Evolutionary conservation across 2,329 filamentous ascomycete species (phyloP), one percentile per base, ranked within the genome.

Genomic region (Trichoderma afroharzianum): DNA sequence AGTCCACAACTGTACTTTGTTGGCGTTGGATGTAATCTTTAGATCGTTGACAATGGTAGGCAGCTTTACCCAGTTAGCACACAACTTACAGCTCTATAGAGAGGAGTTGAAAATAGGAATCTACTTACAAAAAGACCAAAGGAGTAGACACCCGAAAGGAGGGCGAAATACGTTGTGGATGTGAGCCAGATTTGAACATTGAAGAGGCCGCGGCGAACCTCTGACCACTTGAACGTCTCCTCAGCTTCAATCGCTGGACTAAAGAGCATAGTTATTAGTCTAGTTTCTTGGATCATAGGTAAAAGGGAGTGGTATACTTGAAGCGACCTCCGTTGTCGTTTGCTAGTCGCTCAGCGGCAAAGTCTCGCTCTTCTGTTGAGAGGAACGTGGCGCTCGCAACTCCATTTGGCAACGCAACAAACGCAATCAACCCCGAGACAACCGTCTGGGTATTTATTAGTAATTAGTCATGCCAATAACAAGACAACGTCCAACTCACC

Each of bases 1-100:
- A 1, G 87, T 88, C 88, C 88, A 90, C 7, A 91, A 82, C 74
- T 91, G 89, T 1, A 87, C 85, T 74, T 88, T 79, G 76, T 90
- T 88, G 12, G 87, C 81, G 30, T 86, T 85, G 71, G 84, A 83
- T 1, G 86, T 86, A 61, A 87, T 86, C 3, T 83, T 80, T 18
- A 89, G 79, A n/a, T 84, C 85, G 72, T 86, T 82, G 76, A 92
- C 88, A 73, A 92, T 92, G 0, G 89, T 91, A 0, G 90, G 90
- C 0, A 92, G 81, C 86, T 88, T 43, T 18, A 26, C 8, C 63
- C 24, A 63, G 39, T 69, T 28, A 69, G 57, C 39, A 24, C 26
- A 55, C 57, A 26, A 6, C 14, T 9, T 36, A 6, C 14, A 50
- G 6, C 3, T 3, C 3, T 26, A n/a, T 33, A 18, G 4, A 47